Percentiles rank a stretch among this genome's conserved stretches.
Evolutionary conservation across 2,329 filamentous ascomycete genomes (phyloP).

Genomic region (Talaromyces atroroseus): DNA sequence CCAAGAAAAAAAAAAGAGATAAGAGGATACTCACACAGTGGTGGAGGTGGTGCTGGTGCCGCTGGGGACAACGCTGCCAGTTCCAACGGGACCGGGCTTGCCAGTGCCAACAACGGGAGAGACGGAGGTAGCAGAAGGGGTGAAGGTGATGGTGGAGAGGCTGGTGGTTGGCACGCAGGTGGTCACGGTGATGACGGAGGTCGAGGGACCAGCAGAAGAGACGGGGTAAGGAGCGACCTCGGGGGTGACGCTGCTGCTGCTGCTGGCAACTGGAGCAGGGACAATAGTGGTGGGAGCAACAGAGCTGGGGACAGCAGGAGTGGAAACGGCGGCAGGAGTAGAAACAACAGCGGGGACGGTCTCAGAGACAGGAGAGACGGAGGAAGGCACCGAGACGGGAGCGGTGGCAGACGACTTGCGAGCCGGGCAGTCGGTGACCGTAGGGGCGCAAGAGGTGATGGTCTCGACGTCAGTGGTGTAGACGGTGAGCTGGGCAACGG

Average conservation of each 20-base stretch:
- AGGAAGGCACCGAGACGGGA: slow-evolving; percentile 5
- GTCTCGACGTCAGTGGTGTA: slow-evolving; percentile 57
- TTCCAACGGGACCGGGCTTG: slow-evolving; percentile 12
- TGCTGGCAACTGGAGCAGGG: slow-evolving; percentile 14
- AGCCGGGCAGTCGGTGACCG: slow-evolving; percentile 56
- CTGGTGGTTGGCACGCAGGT: slow-evolving; percentile 30
- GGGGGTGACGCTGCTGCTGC: not conserved
- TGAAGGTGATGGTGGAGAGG: slow-evolving; percentile 25
- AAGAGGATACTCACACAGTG: not conserved
- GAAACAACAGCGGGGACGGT: slow-evolving; percentile 20
- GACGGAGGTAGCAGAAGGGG: slow-evolving; percentile 10
- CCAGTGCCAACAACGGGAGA: slow-evolving; percentile 18
- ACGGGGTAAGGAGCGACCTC: slow-evolving; percentile 9
- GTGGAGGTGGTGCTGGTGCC: slow-evolving; percentile 12
- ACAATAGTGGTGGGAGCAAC: slow-evolving; percentile 10
- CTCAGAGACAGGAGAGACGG: slow-evolving; percentile 13
- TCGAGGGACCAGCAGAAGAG: slow-evolving; percentile 4
- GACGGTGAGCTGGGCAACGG: slow-evolving; percentile 41
- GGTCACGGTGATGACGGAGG: slow-evolving; percentile 26
- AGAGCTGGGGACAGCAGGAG: slow-evolving; percentile 12
- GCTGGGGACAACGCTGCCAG: slow-evolving; percentile 19
- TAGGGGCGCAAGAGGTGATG: slow-evolving; percentile 57
- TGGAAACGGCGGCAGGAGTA: slow-evolving; percentile 17
- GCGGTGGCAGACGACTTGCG: slow-evolving; percentile 13
- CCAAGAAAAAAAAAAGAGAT: not conserved